These are phyloP conservation scores for Fusarium ambrosium DNA, from an alignment of 2,329 filamentous ascomycete species.

Conservation along the genomic window DNA sequence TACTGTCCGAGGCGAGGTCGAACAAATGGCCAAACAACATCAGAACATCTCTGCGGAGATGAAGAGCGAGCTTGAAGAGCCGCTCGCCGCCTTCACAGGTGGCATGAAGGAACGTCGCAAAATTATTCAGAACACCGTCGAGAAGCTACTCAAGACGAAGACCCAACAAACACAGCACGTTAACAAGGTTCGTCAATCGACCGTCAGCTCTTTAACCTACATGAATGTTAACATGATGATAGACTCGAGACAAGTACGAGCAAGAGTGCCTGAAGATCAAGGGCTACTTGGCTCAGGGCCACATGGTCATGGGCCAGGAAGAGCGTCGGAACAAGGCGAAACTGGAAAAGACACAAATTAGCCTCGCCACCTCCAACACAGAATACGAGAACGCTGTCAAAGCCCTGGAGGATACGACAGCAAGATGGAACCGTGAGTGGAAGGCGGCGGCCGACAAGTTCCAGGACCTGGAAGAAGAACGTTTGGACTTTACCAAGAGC, in stretches of 20 bases:
- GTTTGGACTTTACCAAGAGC: conserved; percentile 96
- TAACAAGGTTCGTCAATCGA: conserved; percentile 78
- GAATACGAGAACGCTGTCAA: conserved; percentile 97
- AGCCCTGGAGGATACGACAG: conserved; percentile 92
- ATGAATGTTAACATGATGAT: conserved; percentile 22
- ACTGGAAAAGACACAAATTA: conserved; percentile 98
- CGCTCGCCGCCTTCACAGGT: conserved; percentile 89
- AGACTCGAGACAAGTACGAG: conserved; percentile 94
- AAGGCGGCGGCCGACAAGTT: conserved; percentile 99
- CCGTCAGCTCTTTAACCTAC: neutral
- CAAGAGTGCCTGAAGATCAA: conserved; percentile 99
- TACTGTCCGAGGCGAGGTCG: conserved; percentile 87
- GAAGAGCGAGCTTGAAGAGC: conserved; percentile 96
- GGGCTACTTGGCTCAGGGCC: conserved; percentile 96
- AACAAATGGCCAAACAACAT: conserved; percentile 94
- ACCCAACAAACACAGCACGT: conserved; percentile 90
- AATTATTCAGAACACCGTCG: conserved; percentile 93
- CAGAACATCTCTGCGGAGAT: conserved; percentile 92
- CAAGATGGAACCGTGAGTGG: conserved; percentile 98
- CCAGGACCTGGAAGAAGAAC: conserved; percentile 97
- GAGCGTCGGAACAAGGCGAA: conserved; percentile 99
- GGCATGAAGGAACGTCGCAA: conserved; percentile 97
- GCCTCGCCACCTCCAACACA: conserved; percentile 88
- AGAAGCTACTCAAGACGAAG: conserved; percentile 94
- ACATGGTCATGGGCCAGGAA: conserved; percentile 99